phyloP scores from a whole-genome alignment of 768 basidiomycete species.

The Tephrocybe sp. region DNA sequence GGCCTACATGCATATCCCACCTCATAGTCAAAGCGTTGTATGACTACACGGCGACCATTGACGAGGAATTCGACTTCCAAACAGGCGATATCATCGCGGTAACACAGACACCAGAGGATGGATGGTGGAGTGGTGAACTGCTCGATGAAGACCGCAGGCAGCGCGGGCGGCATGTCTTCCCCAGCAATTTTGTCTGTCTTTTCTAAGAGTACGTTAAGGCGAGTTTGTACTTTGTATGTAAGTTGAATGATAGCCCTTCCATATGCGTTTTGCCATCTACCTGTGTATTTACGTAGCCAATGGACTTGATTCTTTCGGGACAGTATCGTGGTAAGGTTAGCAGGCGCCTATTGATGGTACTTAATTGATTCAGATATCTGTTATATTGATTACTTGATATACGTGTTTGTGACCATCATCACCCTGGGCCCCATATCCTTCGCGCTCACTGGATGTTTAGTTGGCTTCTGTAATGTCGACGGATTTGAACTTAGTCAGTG shows the following conservation, averaged over 20 bases:
- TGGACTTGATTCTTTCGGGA: too few relatives aligned
- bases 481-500: too few relatives aligned
- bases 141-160: conserved; percentile 75
- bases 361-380: too few relatives aligned
- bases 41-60: conserved; percentile 80
- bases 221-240: too few relatives aligned
- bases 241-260: neutral
- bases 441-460: too few relatives aligned
- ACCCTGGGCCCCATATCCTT: too few relatives aligned
- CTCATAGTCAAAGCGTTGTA: conserved; percentile 82
- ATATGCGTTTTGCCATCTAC: neutral
- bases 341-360: too few relatives aligned
- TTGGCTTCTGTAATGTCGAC: too few relatives aligned
- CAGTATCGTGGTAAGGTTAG: too few relatives aligned
- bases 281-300: neutral
- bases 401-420: too few relatives aligned
- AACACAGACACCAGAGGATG: conserved; percentile 90
- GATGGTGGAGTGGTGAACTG: conserved; percentile 95
- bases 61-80: conserved; percentile 97
- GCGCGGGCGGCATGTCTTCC: conserved; percentile 77
- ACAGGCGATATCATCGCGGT: conserved; percentile 97
- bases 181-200: conserved; percentile 84
- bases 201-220: conserved; percentile 41
- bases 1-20: too few relatives aligned
- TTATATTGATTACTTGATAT: too few relatives aligned